These are phyloP conservation scores for Halophytophthora polymorphica DNA, from an alignment of 352 stramenopile species.

Conservation along the genomic window DNA sequence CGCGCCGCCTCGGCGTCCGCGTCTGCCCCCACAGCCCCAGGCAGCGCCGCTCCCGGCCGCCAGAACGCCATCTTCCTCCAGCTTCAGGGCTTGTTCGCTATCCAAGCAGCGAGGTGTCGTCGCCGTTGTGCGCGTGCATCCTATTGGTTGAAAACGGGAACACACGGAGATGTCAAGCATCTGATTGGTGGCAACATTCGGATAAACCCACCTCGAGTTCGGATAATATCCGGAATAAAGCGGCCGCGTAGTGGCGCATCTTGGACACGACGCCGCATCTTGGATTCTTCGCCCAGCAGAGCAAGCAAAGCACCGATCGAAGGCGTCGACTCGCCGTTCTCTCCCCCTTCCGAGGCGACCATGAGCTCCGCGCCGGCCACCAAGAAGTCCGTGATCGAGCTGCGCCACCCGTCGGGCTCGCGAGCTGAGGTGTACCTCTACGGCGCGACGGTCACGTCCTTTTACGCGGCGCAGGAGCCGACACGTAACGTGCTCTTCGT, in stretches of 20 bases:
- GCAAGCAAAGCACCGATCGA: no score
- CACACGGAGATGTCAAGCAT: no score
- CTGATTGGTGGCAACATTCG: no score
- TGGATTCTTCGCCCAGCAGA: no score
- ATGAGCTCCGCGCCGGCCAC: slow-evolving; percentile 1
- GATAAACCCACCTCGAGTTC: no score
- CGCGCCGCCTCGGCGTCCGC: slow-evolving; percentile 27
- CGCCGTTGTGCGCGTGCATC: not conserved
- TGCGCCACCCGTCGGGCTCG: slow-evolving; percentile 67
- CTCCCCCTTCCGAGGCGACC: no score
- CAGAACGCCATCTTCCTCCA: slow-evolving; percentile 55
- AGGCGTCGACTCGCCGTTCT: no score
- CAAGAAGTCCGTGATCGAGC: slow-evolving; percentile 38
- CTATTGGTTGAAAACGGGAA: not conserved
- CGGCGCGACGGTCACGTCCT: slow-evolving; percentile 90
- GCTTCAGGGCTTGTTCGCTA: no score
- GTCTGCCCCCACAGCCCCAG: slow-evolving; percentile 18
- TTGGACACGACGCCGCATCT: no score
- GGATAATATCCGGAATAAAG: no score
- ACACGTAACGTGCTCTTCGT: slow-evolving; percentile 91
- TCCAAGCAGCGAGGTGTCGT: no score
- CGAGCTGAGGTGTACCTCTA: slow-evolving; percentile 85
- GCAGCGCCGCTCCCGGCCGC: slow-evolving; percentile 49
- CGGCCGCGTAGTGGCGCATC: no score
- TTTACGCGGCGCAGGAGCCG: slow-evolving; percentile 64